Percentiles rank a stretch among this genome's conserved stretches.
These are phyloP conservation scores for Tylopilus rubrobrunneus DNA, from an alignment of 768 basidiomycete species.

Conservation along the genomic window DNA sequence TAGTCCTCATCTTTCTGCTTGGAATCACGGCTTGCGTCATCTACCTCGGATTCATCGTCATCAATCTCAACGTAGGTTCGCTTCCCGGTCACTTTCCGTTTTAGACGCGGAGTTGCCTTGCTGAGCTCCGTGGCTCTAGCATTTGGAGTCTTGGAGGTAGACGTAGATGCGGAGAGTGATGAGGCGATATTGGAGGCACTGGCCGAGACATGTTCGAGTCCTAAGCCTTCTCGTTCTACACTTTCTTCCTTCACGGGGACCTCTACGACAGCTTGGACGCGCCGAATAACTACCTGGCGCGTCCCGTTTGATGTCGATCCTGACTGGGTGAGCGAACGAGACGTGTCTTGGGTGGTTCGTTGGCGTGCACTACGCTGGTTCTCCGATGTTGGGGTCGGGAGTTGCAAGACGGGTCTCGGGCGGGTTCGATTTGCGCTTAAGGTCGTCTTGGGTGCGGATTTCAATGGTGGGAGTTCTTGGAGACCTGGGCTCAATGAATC, in stretches of 20 bases:
- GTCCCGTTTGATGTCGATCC: slow-evolving; percentile 10
- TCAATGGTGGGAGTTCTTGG: slow-evolving; percentile 30
- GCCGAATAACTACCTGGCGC: slow-evolving; percentile 45
- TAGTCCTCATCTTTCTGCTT: slow-evolving; percentile 14
- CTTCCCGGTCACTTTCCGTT: slow-evolving; percentile 21
- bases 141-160: slow-evolving; percentile 14
- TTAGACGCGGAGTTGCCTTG: slow-evolving; percentile 11
- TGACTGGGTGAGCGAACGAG: not conserved
- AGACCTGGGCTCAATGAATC: slow-evolving; percentile 23
- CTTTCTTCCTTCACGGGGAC: slow-evolving; percentile 65
- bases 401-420: slow-evolving; percentile 13
- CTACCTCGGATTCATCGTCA: slow-evolving; percentile 22
- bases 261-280: slow-evolving; percentile 57
- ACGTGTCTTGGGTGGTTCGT: slow-evolving; percentile 12
- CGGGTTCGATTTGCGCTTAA: slow-evolving; percentile 10
- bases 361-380: slow-evolving; percentile 25
- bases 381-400: slow-evolving; percentile 31
- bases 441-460: slow-evolving; percentile 28
- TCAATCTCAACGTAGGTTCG: slow-evolving; percentile 32
- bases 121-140: not conserved
- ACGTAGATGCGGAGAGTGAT: slow-evolving; percentile 8
- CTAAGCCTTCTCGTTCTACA: slow-evolving; percentile 35
- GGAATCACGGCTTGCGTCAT: slow-evolving; percentile 12
- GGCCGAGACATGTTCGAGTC: slow-evolving; percentile 3
- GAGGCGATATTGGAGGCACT: slow-evolving; percentile 14